Conservation (phyloP, 2,329 filamentous ascomycete genomes). For the Gnomoniopsis sp. region DNA sequence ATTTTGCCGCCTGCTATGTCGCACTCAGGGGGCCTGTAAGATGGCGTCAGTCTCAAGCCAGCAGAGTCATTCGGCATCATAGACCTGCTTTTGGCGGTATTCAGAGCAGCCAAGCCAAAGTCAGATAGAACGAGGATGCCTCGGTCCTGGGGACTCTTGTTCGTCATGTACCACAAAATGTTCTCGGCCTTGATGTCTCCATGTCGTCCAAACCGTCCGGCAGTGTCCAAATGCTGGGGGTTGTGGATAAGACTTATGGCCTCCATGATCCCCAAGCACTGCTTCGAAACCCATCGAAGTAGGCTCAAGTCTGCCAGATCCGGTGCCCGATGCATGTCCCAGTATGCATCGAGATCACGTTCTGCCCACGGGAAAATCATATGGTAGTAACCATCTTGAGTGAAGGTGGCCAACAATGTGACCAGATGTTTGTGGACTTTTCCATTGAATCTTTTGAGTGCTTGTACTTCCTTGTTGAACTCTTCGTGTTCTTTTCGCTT, state of each 20-base stretch:
- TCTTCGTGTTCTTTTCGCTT: neutral
- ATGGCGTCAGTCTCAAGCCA: neutral
- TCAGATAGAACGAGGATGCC: conserved; percentile 13
- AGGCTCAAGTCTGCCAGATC: neutral
- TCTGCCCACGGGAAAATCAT: conserved; percentile 11
- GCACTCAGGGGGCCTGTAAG: conserved; percentile 14
- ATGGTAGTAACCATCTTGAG: neutral
- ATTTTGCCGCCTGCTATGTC: neutral
- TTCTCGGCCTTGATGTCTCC: conserved; percentile 24
- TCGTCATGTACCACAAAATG: conserved; percentile 19
- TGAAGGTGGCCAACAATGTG: conserved; percentile 5
- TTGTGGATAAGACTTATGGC: conserved; percentile 7
- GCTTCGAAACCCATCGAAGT: conserved; percentile 3
- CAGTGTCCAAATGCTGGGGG: neutral
- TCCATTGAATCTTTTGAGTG: neutral
- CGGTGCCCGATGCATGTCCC: neutral
- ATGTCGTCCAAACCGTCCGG: conserved; percentile 11
- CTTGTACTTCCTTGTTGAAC: neutral
- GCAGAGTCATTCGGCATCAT: conserved; percentile 1
- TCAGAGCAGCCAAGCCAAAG: conserved; percentile 11
- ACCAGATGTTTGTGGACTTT: conserved; percentile 4
- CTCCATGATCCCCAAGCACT: conserved; percentile 6
- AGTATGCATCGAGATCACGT: conserved; percentile 1
- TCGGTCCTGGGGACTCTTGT: neutral
- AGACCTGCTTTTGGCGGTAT: conserved; percentile 5